phyloP scores from a whole-genome alignment of 2,329 filamentous ascomycete species.

The Neurospora sp. region DNA sequence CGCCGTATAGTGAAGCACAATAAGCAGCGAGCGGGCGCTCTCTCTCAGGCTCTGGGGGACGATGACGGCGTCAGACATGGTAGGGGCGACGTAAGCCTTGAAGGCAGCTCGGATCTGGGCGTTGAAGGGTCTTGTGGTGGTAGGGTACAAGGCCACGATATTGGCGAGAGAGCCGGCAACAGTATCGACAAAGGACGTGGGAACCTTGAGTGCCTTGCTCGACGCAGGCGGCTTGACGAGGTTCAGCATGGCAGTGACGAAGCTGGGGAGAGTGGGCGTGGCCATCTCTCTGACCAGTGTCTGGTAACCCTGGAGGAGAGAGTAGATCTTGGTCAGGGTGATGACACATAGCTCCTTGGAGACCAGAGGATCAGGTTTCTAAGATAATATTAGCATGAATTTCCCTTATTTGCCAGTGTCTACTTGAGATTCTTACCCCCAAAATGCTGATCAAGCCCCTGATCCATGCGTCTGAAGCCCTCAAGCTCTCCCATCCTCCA shows the following conservation, averaged over 20 bases:
- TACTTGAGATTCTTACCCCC: slow-evolving; percentile 38
- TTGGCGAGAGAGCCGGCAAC: slow-evolving; percentile 62
- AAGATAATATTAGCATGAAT: slow-evolving; percentile 10
- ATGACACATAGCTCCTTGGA: slow-evolving; percentile 70
- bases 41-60: slow-evolving; percentile 43
- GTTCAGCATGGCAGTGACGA: slow-evolving; percentile 63
- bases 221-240: slow-evolving; percentile 41
- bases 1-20: slow-evolving; percentile 68
- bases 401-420: not conserved
- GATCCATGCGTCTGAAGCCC: slow-evolving; percentile 66
- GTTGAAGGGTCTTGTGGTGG: slow-evolving; percentile 69
- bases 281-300: slow-evolving; percentile 81
- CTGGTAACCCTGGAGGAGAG: slow-evolving; percentile 69
- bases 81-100: slow-evolving; percentile 52
- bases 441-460: slow-evolving; percentile 64
- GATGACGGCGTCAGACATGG: slow-evolving; percentile 38
- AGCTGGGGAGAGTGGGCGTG: slow-evolving; percentile 67
- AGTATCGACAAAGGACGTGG: slow-evolving; percentile 48
- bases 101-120: slow-evolving; percentile 56
- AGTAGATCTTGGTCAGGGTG: slow-evolving; percentile 73
- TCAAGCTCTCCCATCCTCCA: slow-evolving; percentile 74
- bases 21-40: slow-evolving; percentile 53
- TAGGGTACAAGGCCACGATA: slow-evolving; percentile 70
- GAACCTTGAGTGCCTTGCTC: slow-evolving; percentile 29
- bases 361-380: slow-evolving; percentile 68